Evolutionary conservation across 2,329 filamentous ascomycete species (phyloP).

Genomic region (Cercospora zeae-maydis): DNA sequence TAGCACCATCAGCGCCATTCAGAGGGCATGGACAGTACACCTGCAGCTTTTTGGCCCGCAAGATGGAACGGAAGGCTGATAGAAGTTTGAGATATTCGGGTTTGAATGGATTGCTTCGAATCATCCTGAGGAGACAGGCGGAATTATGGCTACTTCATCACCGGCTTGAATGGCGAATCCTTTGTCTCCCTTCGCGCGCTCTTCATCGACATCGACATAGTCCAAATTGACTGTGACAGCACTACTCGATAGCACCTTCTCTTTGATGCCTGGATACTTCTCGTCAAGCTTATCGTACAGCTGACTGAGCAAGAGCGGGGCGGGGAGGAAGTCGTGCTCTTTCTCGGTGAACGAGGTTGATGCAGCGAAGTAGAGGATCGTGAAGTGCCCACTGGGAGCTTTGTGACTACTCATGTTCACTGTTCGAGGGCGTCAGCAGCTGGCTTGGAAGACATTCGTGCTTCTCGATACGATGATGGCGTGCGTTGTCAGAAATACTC

Average conservation of each 20-base stretch:
- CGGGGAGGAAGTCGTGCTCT: slow-evolving; percentile 61
- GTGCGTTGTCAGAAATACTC: slow-evolving; percentile 11
- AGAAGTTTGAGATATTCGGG: not conserved
- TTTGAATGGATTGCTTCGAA: not conserved
- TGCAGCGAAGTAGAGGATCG: slow-evolving; percentile 76
- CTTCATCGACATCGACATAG: slow-evolving; percentile 67
- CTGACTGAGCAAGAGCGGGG: slow-evolving; percentile 60
- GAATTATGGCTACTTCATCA: slow-evolving; percentile 84
- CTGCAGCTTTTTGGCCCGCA: not conserved
- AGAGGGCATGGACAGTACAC: too few relatives aligned
- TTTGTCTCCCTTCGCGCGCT: slow-evolving; percentile 40
- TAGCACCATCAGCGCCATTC: not conserved
- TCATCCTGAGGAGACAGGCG: slow-evolving; percentile 81
- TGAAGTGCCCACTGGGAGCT: slow-evolving; percentile 65
- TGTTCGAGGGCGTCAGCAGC: slow-evolving; percentile 4
- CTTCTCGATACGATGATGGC: not conserved
- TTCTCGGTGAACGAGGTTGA: slow-evolving; percentile 69
- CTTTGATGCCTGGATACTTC: slow-evolving; percentile 65
- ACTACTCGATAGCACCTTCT: slow-evolving; percentile 66
- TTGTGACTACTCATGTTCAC: slow-evolving; percentile 42
- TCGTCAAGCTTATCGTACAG: slow-evolving; percentile 67
- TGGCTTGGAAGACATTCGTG: not conserved
- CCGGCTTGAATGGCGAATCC: slow-evolving; percentile 60
- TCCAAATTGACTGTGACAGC: slow-evolving; percentile 76
- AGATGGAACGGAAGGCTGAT: not conserved